Base-by-base conservation (phyloP, 129 eudicot species). In the Artemisia tridentata region DNA sequence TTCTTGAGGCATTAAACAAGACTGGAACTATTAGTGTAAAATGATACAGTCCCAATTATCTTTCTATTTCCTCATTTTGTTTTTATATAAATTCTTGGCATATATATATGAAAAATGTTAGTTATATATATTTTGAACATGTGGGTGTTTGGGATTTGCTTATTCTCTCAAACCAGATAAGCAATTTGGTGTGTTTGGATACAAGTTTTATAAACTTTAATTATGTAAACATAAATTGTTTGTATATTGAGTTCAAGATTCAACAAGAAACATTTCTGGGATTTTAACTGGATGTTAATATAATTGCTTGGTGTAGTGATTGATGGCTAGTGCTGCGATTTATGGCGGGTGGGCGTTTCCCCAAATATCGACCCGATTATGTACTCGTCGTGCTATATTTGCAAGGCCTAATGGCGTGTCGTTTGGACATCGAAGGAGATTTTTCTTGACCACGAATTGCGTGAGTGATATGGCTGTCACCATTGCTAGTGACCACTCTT, bases 401-500 rank as follows among this genome's bases (percentile, higher is more conserved):
- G 27, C 38, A 69, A 52, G 57, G 7, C 20, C 71, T 51, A 62
- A 67, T 58, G 19, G 50, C 27, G 21, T 8, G 1, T 47, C 55
- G 10, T 43, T 41, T 65, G 31, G 63, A 47, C 64, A 29, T 15
- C 71, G 43, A 63, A 69, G 70, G 43, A 0, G 66, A 2, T 55
- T n/a, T 31, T 27, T 27, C 6, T 63, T 77, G 41, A 53, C 72
- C 58, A 70, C 76, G 23, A 62, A 38, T 63, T 71, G 77, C 67
- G 45, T 71, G 50, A 54, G 29, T 17, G 62, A 77, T 7, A 63
- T 49, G 72, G 67, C 86, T 29, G 73, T 72, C 7, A 79, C 81
- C 23, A 56, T 78, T 63, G 81, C 89, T 65, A 72, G 76, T 65
- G 83, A 89, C 65, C 74, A 17, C 38, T 84, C 68, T 25, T 84